phyloP scores from a whole-genome alignment of 306 rosid genomes.

The Dryas octopetala region DNA sequence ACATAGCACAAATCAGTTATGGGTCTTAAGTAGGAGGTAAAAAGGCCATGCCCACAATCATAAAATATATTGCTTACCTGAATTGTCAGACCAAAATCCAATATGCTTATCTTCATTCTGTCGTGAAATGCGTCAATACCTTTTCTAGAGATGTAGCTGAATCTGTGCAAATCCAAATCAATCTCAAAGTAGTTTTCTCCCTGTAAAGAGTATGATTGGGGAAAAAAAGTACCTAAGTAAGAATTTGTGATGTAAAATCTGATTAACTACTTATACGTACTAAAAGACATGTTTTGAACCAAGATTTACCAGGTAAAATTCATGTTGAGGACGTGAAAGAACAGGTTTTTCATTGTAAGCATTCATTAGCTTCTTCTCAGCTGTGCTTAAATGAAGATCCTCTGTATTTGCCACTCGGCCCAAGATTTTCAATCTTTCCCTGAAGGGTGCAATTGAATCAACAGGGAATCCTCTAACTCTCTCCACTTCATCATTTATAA shows the following conservation, averaged over 20 bases:
- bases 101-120: conserved; percentile 61
- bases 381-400: conserved; percentile 67
- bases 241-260: no score
- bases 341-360: conserved; percentile 97
- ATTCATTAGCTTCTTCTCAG: conserved; percentile 87
- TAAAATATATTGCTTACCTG: conserved; percentile 56
- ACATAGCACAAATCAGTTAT: conserved; percentile 17
- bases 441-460: conserved; percentile 76
- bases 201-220: conserved; percentile 39
- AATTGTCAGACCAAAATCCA: conserved; percentile 87
- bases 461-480: conserved; percentile 92
- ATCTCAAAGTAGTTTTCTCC: conserved; percentile 97
- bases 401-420: conserved; percentile 81
- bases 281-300: neutral
- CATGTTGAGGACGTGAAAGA: conserved; percentile 97
- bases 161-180: conserved; percentile 92
- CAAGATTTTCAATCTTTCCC: conserved; percentile 89
- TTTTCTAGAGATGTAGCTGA: conserved; percentile 88
- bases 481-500: conserved; percentile 93
- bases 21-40: conserved; percentile 18
- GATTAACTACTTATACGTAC: neutral
- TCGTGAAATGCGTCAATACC: conserved; percentile 85
- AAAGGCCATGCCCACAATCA: neutral
- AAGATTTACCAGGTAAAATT: conserved; percentile 72
- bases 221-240: neutral